These are phyloP conservation scores for Botryotinia convoluta DNA, from an alignment of 2,329 filamentous ascomycete species.

Conservation along the genomic window DNA sequence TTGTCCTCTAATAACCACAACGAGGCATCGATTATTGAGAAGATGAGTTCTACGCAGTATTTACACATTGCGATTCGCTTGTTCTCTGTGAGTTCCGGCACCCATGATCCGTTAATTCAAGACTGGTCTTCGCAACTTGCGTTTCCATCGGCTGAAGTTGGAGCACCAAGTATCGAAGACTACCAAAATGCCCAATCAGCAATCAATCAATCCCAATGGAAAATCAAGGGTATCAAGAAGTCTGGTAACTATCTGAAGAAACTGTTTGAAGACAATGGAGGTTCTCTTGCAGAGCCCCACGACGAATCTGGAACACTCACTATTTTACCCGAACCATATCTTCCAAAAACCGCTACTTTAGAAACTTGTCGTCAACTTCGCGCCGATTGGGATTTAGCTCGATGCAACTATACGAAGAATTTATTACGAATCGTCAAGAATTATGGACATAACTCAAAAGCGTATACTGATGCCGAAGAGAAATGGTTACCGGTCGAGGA, in stretches of 20 bases:
- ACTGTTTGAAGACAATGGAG: conserved; percentile 18
- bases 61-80: conserved; percentile 20
- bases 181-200: conserved; percentile 10
- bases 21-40: neutral
- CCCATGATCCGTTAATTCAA: conserved; percentile 16
- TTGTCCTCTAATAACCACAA: neutral
- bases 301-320: neutral
- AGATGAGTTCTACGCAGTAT: conserved; percentile 8
- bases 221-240: neutral
- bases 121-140: conserved; percentile 10
- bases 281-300: neutral
- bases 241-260: conserved; percentile 6
- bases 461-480: neutral
- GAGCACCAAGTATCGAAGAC: conserved; percentile 8
- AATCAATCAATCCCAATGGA: conserved; percentile 6
- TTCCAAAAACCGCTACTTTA: neutral
- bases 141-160: neutral
- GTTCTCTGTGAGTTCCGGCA: conserved; percentile 24
- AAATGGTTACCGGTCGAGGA: neutral
- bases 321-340: neutral
- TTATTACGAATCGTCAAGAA: neutral
- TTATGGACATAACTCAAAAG: neutral
- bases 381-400: conserved; percentile 9
- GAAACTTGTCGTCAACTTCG: conserved; percentile 7
- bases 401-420: neutral